Base-by-base conservation (phyloP, 169 alveolate species). In the Eimeria falciformis region DNA sequence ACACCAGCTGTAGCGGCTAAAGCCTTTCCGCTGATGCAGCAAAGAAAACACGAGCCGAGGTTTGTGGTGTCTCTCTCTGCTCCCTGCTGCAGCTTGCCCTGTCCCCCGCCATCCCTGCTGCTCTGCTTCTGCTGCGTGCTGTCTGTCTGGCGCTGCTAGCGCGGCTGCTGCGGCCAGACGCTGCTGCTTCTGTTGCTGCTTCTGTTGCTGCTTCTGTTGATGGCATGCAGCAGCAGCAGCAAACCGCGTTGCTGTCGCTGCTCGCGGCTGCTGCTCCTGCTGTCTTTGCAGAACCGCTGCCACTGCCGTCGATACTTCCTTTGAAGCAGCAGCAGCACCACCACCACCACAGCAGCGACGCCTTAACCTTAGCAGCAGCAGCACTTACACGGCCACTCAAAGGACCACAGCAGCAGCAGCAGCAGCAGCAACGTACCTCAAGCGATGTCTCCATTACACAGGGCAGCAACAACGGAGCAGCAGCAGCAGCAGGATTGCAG, bases 211-310 rank as follows among this genome's bases (percentile, higher is more conserved):
- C 62, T 50, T 50, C 62, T 7, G 62, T 11, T 3, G 89, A 55
- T 23, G 46, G 47, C 69, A 47, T 68, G 86, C 86, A 77, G 58
- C 85, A 75, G 66, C 85, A 81, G 33, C 89, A 81, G 77, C 89
- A 81, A 55, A 55, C 89, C 7, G 77, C 75, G 33, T 11, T 81
- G 77, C 77, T 81, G 58, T 81, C 89, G 27, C 89, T 81, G 7
- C 89, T 81, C 43, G 25, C 89, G n/a, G 89, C 50, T 0, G 33
- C 55, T 43, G 89, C 75, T 17, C 89, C 89, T 55, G 89, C 89
- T 53, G 77, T 81, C 75, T 81, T 81, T 81, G 89, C 89, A 11
- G 89, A 81, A 75, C 55, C 9, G 33, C 71, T 81, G 40, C 73
- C 89, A 45, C 43, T 55, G 37, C 89, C 89, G 40, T 23, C 89